Conservation (phyloP, 768 basidiomycete genomes). For the Termitomyces sp. region DNA sequence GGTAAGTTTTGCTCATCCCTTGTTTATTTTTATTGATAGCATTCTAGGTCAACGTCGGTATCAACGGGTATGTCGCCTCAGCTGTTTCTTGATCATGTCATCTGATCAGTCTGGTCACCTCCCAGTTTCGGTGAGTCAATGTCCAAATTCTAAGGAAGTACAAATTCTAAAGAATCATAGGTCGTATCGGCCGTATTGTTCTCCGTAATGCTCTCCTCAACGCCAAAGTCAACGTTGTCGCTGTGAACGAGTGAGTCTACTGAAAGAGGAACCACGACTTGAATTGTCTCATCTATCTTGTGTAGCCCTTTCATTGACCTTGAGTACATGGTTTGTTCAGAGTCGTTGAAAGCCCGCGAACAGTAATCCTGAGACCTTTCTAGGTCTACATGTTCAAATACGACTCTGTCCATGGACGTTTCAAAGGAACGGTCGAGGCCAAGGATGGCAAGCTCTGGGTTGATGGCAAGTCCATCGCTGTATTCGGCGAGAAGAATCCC, state of each 20-base stretch:
- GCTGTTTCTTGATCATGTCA: conserved; percentile 4
- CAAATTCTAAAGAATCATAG: conserved; percentile 31
- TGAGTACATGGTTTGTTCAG: conserved; percentile 79
- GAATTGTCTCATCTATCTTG: conserved; percentile 2
- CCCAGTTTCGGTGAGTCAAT: conserved; percentile 65
- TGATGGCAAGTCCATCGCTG: conserved; percentile 67
- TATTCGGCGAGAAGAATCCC: conserved; percentile 87
- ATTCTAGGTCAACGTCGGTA: conserved; percentile 73
- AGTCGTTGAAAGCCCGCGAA: background rate
- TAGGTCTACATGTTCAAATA: conserved; percentile 99
- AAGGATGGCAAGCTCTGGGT: conserved; percentile 89
- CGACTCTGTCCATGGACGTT: conserved; percentile 90
- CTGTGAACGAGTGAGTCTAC: conserved; percentile 1
- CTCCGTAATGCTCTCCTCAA: conserved; percentile 94
- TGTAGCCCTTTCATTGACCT: conserved; percentile 93
- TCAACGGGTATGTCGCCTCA: conserved; percentile 74
- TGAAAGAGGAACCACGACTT: background rate
- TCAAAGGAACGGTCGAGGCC: conserved; percentile 76
- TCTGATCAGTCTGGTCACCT: conserved; percentile 4
- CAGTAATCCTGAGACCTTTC: background rate
- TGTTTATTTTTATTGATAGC: background rate
- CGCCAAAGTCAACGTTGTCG: conserved; percentile 53
- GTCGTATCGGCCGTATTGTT: conserved; percentile 99
- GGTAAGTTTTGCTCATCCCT: conserved; percentile 13
- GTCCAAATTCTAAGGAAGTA: background rate